Conservation (phyloP, 805 yeast genomes). For the Ogataea nitratoaversa region DNA sequence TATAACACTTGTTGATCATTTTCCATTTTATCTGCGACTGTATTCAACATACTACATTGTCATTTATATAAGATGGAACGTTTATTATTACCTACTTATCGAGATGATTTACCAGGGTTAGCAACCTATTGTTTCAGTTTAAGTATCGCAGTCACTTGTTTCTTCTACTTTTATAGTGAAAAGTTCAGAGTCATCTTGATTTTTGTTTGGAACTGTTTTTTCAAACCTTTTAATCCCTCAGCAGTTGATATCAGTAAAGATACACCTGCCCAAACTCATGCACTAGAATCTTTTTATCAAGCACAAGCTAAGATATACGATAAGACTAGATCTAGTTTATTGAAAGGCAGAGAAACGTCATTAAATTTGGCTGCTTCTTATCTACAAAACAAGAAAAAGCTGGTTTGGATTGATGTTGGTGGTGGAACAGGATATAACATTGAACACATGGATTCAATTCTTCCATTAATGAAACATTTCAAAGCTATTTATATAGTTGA, state of each 20-base stretch:
- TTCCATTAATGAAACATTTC: slow-evolving; percentile 46
- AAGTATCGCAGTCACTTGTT: slow-evolving; percentile 1
- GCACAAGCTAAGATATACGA: slow-evolving; percentile 78
- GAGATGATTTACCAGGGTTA: slow-evolving; percentile 2
- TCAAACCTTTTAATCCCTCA: slow-evolving; percentile 49
- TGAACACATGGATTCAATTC: slow-evolving; percentile 62
- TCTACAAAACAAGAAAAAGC: slow-evolving; percentile 36
- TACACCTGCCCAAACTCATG: slow-evolving; percentile 48
- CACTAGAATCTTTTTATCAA: slow-evolving; percentile 66
- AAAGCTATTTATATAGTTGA: slow-evolving; percentile 70
- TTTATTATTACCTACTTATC: background rate
- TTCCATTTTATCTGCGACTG: background rate
- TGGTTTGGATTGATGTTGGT: slow-evolving; percentile 78
- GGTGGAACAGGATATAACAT: slow-evolving; percentile 86
- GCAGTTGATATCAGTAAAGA: slow-evolving; percentile 22
- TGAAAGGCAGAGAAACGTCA: slow-evolving; percentile 69
- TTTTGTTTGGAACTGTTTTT: slow-evolving; percentile 49
- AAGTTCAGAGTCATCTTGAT: slow-evolving; percentile 19
- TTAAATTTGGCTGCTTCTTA: slow-evolving; percentile 58
- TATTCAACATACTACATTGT: slow-evolving; percentile 1
- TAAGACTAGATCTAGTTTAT: slow-evolving; percentile 57
- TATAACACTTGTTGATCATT: background rate
- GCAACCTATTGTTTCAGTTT: slow-evolving; percentile 2
- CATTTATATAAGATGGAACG: background rate
- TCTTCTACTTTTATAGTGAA: slow-evolving; percentile 8